Base-by-base conservation (phyloP, 768 basidiomycete species). In the Coprinopsis strossmayeri region DNA sequence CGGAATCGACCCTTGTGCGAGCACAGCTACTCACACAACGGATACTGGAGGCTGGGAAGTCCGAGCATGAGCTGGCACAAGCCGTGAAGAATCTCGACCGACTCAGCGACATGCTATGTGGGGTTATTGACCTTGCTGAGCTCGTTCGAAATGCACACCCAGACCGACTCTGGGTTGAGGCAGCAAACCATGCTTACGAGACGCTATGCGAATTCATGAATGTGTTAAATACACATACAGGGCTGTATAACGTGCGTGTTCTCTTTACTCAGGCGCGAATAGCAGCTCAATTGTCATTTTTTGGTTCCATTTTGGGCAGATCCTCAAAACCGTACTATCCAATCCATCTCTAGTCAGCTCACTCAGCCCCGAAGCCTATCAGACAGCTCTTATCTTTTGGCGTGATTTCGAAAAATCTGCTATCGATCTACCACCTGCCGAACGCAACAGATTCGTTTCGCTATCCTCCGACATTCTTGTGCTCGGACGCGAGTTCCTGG, bases 401-500 rank as follows among this genome's bases (percentile, higher is more conserved):
- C 78, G 87, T 40, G 96, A 98, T 72, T 99, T 99, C 66, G 91
- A 96, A 61, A 93, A 93, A 64, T 98, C 94, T 12, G 95, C 91
- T 7, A 94, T 98, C 53, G 78, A 94, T 62, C 75, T 99, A 11
- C 85, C 91, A 9, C 78, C 84, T 0, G 73, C 72, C 9, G 74
- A 91, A 56, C 79, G 96, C 34, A 72, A 80, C 28, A 82, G 78
- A 52, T 97, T 96, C 54, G 92, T 99, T 15, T 79, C 85, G 1
- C 71, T 97, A 10, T 96, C 93, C 2, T 90, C 94, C 12, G 84
- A 91, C 48, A 89, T 98, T 49, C 73, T 95, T 18, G 71, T 83
- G 0, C 84, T 97, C 11, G 94, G 94, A 11, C 81, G 95, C 15
- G 76, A 83, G 48, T 97, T 99, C 59, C 72, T 92, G 52, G 78